These are phyloP conservation scores for Aspergillus sp. DNA, from an alignment of 2,329 filamentous ascomycete species.

Conservation along the genomic window DNA sequence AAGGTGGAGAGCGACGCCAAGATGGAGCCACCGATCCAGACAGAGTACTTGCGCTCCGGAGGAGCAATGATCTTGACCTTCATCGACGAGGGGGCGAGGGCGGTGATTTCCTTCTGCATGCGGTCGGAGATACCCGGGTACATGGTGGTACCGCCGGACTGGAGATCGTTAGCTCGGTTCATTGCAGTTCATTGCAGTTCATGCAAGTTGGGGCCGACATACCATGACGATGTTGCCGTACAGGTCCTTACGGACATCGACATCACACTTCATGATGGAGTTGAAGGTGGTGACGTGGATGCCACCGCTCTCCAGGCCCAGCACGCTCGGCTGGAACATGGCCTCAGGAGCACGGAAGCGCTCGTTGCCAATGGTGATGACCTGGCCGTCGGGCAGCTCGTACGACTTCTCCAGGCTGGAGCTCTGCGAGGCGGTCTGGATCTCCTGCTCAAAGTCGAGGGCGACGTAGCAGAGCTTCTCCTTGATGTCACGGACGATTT, in stretches of 20 bases:
- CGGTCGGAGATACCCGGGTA: constrained; percentile 99
- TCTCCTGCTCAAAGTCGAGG: constrained; percentile 99
- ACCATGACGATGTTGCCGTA: constrained; percentile 99
- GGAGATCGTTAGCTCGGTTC: constrained; percentile 11
- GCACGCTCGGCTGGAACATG: constrained; percentile 96
- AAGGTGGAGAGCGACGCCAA: constrained; percentile 98
- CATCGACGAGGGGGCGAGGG: constrained; percentile 98
- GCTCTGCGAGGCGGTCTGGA: constrained; percentile 98
- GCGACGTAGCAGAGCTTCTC: constrained; percentile 99
- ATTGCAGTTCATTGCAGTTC: constrained; percentile 1
- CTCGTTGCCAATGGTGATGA: constrained; percentile 99
- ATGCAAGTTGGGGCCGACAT: constrained; percentile 44
- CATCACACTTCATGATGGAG: constrained; percentile 99
- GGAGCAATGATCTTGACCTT: constrained; percentile 99
- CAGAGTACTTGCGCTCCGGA: constrained; percentile 99
- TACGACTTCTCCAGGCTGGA: constrained; percentile 99
- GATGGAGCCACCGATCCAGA: constrained; percentile 99
- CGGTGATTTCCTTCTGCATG: constrained; percentile 99
- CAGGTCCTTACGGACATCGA: constrained; percentile 99
- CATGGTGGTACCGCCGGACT: constrained; percentile 99
- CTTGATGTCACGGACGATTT: constrained; percentile 99
- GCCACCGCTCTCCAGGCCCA: constrained; percentile 96
- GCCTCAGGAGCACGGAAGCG: constrained; percentile 99
- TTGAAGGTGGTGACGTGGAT: constrained; percentile 99
- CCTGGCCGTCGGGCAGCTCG: constrained; percentile 98